Conservation (phyloP, 1,139 yeast species). For the Suhomyces coccinellae region DNA sequence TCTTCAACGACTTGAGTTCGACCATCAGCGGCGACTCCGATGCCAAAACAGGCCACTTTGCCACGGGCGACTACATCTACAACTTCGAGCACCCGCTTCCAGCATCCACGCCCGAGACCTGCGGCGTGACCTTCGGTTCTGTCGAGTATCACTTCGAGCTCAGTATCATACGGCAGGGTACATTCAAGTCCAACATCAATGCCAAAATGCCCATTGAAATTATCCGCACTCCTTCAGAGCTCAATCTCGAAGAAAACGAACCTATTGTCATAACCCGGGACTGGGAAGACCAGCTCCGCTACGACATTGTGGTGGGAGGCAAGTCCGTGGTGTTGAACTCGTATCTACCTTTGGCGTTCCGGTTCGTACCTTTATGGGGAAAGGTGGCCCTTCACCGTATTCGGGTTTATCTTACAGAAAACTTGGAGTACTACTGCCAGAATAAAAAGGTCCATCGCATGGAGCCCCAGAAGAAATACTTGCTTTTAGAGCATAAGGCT, state of each 20-base stretch:
- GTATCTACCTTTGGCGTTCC: constrained; percentile 78
- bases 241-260: constrained; percentile 82
- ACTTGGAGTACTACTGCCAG: constrained; percentile 83
- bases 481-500: constrained; percentile 80
- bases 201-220: constrained; percentile 67
- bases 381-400: constrained; percentile 86
- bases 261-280: constrained; percentile 88
- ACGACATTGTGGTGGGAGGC: constrained; percentile 87
- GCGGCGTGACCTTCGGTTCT: constrained; percentile 76
- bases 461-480: constrained; percentile 82
- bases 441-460: constrained; percentile 85
- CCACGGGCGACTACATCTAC: constrained; percentile 88
- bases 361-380: constrained; percentile 77
- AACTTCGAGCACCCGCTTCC: constrained; percentile 89
- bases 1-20: constrained; percentile 22
- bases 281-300: constrained; percentile 91
- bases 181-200: constrained; percentile 74
- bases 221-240: constrained; percentile 75
- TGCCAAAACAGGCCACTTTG: constrained; percentile 35
- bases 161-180: constrained; percentile 69
- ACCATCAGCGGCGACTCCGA: constrained; percentile 22
- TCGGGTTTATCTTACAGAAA: constrained; percentile 82
- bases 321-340: constrained; percentile 85
- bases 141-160: constrained; percentile 73
- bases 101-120: constrained; percentile 78